Evolutionary conservation across 768 basidiomycete species (phyloP), one percentile per base, ranked within the genome.

Genomic region (Russula compacta): DNA sequence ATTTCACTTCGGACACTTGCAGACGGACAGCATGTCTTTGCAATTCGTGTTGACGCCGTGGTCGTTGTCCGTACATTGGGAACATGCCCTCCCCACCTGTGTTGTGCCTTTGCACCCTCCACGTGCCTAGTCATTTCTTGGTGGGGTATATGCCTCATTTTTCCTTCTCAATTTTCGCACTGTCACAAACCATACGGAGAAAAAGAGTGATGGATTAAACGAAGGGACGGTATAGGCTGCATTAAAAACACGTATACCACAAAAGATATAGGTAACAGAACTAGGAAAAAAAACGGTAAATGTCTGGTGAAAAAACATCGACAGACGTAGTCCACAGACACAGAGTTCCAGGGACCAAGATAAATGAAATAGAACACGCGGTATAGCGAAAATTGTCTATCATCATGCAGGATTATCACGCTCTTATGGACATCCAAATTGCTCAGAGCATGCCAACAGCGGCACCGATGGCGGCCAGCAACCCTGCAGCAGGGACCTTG

Each of bases 391-490:
- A 53, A 64, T 19, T 46, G 46, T 61, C 46, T 38, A 15, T 58
- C 39, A 35, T 47, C 17, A 52, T 24, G 44, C 38, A 24, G n/a
- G 32, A 21, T 32, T 33, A 12, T 39, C 14, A 12, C 6, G n/a
- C 21, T 9, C 10, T 29, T 39, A 43, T 48, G 10, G 33, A 19
- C 29, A 35, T 59, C 15, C 24, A 1, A 53, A 5, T 29, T 39
- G 29, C 14, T 66, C 54, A 66, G 44, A 66, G 57, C 56, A 66
- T 47, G 48, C 66, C 64, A 57, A 66, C 43, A 33, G 49, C 66
- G 33, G 50, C 64, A 21, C 59, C 63, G 19, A 61, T 9, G 46
- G 64, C 60, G 36, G 53, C 66, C 49, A 66, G 57, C 17, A 59
- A 36, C 50, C 64, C 60, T 4, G 64, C 66, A 35, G 48, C 40